Evolutionary conservation across 768 basidiomycete genomes (phyloP).

Genomic region (Phlebiopsis flavidoalba): DNA sequence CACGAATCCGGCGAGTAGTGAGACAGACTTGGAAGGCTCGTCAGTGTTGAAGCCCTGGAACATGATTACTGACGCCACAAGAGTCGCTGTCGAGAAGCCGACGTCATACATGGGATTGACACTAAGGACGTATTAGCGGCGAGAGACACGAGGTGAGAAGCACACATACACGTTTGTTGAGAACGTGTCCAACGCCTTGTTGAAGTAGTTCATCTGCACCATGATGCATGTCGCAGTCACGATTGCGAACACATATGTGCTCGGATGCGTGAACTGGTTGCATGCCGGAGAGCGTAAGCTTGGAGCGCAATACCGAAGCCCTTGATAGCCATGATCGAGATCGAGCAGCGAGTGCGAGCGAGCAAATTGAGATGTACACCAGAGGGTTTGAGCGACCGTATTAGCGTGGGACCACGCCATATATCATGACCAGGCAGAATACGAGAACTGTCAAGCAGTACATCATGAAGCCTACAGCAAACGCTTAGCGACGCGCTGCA

Average conservation of each 20-base stretch:
- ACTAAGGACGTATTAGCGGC: constrained; percentile 32
- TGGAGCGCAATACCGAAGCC: constrained; percentile 96
- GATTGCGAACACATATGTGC: constrained; percentile 93
- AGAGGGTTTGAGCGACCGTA: constrained; percentile 86
- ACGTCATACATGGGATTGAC: constrained; percentile 99
- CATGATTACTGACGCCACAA: constrained; percentile 90
- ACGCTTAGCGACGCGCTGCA: neutral
- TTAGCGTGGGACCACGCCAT: constrained; percentile 72
- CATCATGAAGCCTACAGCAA: constrained; percentile 70
- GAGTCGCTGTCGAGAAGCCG: constrained; percentile 90
- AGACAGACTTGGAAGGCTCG: constrained; percentile 74
- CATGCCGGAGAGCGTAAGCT: constrained; percentile 88
- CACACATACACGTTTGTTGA: constrained; percentile 90
- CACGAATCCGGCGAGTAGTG: constrained; percentile 84
- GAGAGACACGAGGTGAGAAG: neutral
- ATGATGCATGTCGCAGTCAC: constrained; percentile 81
- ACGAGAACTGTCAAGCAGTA: constrained; percentile 85
- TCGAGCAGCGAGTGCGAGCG: constrained; percentile 88
- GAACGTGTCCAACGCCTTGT: constrained; percentile 95
- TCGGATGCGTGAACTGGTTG: constrained; percentile 92
- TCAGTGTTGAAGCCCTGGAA: constrained; percentile 97
- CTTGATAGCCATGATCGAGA: constrained; percentile 99
- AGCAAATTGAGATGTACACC: constrained; percentile 96
- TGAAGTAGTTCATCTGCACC: constrained; percentile 95
- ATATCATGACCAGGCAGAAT: constrained; percentile 84